These are phyloP conservation scores for Hyphodiscus sp. DNA, from an alignment of 2,329 filamentous ascomycete species.

Conservation along the genomic window DNA sequence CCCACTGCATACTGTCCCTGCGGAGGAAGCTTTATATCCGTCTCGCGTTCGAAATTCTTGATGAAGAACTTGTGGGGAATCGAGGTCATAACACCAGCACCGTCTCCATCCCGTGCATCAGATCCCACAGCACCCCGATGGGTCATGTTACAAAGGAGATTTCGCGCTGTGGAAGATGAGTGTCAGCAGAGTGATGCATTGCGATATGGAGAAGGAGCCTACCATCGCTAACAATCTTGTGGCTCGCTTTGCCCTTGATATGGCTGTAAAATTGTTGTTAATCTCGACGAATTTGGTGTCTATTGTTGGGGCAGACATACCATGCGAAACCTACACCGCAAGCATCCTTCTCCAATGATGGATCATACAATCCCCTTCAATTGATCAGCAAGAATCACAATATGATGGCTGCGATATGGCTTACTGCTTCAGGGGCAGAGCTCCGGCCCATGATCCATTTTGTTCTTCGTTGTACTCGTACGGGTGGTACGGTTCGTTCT, in stretches of 20 bases:
- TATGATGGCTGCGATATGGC: conserved; percentile 21
- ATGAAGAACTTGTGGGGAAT: conserved; percentile 98
- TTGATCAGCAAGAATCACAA: neutral
- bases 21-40: conserved; percentile 78
- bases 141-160: conserved; percentile 99
- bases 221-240: conserved; percentile 99
- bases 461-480: conserved; percentile 88
- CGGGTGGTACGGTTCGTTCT: conserved; percentile 53
- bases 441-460: conserved; percentile 84
- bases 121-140: conserved; percentile 97
- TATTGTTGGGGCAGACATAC: conserved; percentile 45
- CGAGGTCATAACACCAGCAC: conserved; percentile 98
- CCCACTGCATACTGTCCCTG: conserved; percentile 93
- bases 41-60: conserved; percentile 94
- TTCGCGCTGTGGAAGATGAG: conserved; percentile 56
- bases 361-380: conserved; percentile 78
- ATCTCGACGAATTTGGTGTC: conserved; percentile 1
- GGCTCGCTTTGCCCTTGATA: conserved; percentile 94
- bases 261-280: conserved; percentile 53
- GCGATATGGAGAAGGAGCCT: conserved; percentile 20
- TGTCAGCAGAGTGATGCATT: conserved; percentile 28
- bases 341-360: conserved; percentile 94
- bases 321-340: conserved; percentile 99
- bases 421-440: conserved; percentile 89
- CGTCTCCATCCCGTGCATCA: conserved; percentile 95